Evolutionary conservation across 2,329 filamentous ascomycete species (phyloP), one percentile per base, ranked within the genome.

Genomic region (Dissoconium aciculare): DNA sequence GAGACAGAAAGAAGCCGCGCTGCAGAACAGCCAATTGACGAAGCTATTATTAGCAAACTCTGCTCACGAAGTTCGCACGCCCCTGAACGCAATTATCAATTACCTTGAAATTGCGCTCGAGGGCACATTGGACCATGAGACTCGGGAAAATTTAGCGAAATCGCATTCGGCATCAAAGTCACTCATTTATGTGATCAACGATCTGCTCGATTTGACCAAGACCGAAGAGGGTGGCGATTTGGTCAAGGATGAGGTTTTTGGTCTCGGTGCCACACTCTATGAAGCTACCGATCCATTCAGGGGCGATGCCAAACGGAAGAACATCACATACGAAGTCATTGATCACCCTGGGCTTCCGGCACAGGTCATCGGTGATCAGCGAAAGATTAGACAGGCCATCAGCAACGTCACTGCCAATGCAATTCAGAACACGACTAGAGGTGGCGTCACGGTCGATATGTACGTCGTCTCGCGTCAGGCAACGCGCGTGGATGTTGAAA

Each of bases 151-250:
- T 37, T 60, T 93, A 4, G 68, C 78, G 1, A 78, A 74, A 42
- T 92, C 84, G 1, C 81, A 93, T 50, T 91, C 83, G 1, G 84
- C 84, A 3, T 93, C 84, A 0, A 92, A 92, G 48, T 91, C 83
- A 0, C 60, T 93, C 15, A 87, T 93, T 4, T 92, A 91, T 50
- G 83, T 92, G 6, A 93, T 93, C 57, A 93, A 93, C 41, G 84
- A 93, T 50, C 63, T 93, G 2, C 63, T 93, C 1, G 84, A 93
- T 49, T 60, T 93, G 16, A 92, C 85, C 1, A 89, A 91, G 48
- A 78, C 79, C 0, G 84, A 92, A 51, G 78, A 85, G 51, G 83
- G 84, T 0, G 75, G 77, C 28, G 68, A 74, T 1, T 57, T 92
- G 3, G 67, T 87, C 47, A 87, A 83, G 44, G 76, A 85, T 34